Evolutionary conservation across 176 grass and related monocot genomes (phyloP), one percentile per base, ranked within the genome.

Genomic region (Carex cristatella): DNA sequence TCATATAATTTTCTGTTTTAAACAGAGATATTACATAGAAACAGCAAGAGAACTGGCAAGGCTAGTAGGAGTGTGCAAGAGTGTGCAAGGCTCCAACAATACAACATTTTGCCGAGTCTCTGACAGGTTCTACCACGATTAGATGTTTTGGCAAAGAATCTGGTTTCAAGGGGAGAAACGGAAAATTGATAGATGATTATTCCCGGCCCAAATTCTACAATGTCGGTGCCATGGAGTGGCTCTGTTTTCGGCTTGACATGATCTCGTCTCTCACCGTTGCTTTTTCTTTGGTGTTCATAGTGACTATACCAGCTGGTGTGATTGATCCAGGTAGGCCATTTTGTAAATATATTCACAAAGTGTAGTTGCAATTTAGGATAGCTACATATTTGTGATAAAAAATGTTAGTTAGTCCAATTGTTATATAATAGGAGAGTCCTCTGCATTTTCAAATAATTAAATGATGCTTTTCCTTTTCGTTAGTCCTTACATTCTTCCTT

Each of bases 71-170:
- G 87, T 92, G 49, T 92, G 88, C 89, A 90, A 97, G 92, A 31
- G 87, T 92, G 49, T 92, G 88, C 89, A 90, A 97, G 88, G 94
- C 94, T 84, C 94, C 94, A 53, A 92, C 93, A 61, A 91, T 94
- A 80, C 94, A 97, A 16, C 90, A 97, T 87, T 97, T 94, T 85
- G 87, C 94, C 2, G 94, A 97, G 81, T 91, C 94, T n/a, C 87
- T 97, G 57, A 92, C 92, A 67, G 94, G 94, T 79, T 92, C 92
- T 30, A 82, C 87, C 18, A 92, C 92, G 63, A 97, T 97, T 48
- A 90, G 94, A 90, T 91, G 94, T 83, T 97, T 97, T 82, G 87
- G 87, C 62, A 91, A 93, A 65, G 87, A 91, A 86, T 53, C 85
- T 61, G 82, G 87, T 77, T 97, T 97, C 85, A 16, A 86, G 55